These are phyloP conservation scores for Sherardia arvensis DNA, from an alignment of 257 asterid species.

Conservation along the genomic window DNA sequence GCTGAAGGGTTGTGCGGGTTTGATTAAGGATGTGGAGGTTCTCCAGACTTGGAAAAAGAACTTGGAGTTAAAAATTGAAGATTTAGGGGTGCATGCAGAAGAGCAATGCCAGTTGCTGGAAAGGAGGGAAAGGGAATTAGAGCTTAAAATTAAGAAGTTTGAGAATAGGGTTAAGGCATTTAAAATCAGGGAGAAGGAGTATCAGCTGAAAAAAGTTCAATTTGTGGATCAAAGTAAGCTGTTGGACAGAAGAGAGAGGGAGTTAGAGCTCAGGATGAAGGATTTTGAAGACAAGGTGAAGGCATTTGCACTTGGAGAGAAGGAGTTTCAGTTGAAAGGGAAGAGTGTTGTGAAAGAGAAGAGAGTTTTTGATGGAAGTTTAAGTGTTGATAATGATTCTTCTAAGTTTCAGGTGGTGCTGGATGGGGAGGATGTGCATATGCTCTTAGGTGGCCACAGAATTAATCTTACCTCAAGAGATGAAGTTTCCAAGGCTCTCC, in stretches of 20 bases:
- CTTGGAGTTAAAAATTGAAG: neutral
- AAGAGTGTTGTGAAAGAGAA: neutral
- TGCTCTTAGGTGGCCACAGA: constrained; percentile 31
- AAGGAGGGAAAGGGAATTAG: neutral
- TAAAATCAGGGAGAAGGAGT: constrained; percentile 18
- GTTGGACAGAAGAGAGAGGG: neutral
- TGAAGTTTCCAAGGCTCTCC: constrained; percentile 28
- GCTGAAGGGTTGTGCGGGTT: neutral
- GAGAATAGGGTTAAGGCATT: constrained; percentile 18
- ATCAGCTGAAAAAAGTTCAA: constrained; percentile 2
- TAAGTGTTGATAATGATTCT: neutral
- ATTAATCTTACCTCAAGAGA: constrained; percentile 30
- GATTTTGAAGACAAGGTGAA: constrained; percentile 10
- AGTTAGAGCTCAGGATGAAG: neutral
- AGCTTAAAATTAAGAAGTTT: neutral
- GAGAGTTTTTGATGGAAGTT: neutral
- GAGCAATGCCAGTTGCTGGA: neutral
- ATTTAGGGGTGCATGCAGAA: constrained; percentile 3
- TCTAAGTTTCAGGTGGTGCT: neutral
- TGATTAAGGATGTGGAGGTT: neutral
- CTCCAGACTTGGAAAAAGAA: neutral
- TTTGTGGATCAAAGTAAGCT: constrained; percentile 15
- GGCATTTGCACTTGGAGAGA: constrained; percentile 18
- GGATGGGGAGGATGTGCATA: constrained; percentile 40
- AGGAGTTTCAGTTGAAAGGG: constrained; percentile 14